Percentiles rank a stretch among this genome's conserved stretches.
These are phyloP conservation scores for Coemansia sp. DNA, from an alignment of 192 early-diverging fungal genomes.

Conservation along the genomic window DNA sequence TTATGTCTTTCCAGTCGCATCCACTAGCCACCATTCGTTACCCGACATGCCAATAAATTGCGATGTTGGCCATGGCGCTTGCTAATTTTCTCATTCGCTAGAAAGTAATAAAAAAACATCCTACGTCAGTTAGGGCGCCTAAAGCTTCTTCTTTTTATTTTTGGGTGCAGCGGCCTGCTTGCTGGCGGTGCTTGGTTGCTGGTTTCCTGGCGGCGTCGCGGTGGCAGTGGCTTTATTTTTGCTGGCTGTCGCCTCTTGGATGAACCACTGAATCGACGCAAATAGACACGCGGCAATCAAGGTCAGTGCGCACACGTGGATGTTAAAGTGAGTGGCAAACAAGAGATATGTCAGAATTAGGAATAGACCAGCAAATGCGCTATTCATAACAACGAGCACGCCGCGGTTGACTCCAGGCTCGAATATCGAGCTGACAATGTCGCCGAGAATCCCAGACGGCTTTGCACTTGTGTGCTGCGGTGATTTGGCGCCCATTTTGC, in stretches of 20 bases:
- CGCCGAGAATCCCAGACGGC: constrained; percentile 38
- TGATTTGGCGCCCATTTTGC: background rate
- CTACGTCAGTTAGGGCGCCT: background rate
- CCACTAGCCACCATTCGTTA: background rate
- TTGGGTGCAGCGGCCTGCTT: background rate
- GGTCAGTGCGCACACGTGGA: constrained; percentile 50
- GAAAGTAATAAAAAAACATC: background rate
- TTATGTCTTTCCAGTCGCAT: too few relatives aligned
- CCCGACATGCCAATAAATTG: background rate
- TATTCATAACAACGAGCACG: constrained; percentile 54
- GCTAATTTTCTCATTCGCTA: background rate
- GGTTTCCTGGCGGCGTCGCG: background rate
- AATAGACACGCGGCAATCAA: constrained; percentile 38
- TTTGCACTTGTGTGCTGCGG: constrained; percentile 10
- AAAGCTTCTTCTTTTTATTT: constrained; percentile 44
- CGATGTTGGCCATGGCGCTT: background rate
- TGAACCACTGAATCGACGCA: constrained; percentile 52
- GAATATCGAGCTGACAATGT: constrained; percentile 57
- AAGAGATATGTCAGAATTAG: constrained; percentile 41
- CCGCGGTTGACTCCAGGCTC: constrained; percentile 58
- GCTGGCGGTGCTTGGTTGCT: background rate
- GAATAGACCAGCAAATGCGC: constrained; percentile 51
- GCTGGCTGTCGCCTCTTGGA: constrained; percentile 16
- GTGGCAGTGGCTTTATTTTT: constrained; percentile 11
- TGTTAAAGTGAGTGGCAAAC: constrained; percentile 45